A percentile compares a stretch with the other conserved stretches of the same genome.
Evolutionary conservation across 345 rosid genomes (phyloP).

Genomic region (Balakata baccata): DNA sequence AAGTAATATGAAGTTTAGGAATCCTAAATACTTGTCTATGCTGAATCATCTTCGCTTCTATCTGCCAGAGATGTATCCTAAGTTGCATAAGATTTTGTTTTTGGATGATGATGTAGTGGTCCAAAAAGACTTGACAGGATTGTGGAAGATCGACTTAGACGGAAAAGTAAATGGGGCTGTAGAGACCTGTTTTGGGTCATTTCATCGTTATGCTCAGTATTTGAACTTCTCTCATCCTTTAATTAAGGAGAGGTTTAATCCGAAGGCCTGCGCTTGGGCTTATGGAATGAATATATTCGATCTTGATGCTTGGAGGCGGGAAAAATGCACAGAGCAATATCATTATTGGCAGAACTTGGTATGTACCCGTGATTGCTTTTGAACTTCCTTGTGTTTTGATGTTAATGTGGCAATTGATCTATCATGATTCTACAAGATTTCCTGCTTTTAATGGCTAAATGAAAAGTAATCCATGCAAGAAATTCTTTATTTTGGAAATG

Average conservation of each 20-base stretch:
- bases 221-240: constrained; percentile 70
- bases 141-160: constrained; percentile 79
- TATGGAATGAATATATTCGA: constrained; percentile 90
- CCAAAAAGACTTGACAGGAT: constrained; percentile 78
- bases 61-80: constrained; percentile 86
- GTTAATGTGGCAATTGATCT: neutral
- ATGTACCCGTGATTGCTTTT: constrained; percentile 6
- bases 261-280: constrained; percentile 91
- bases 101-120: constrained; percentile 94
- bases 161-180: constrained; percentile 97
- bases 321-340: constrained; percentile 49
- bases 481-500: neutral
- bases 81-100: constrained; percentile 71
- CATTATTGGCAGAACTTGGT: constrained; percentile 74
- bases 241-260: constrained; percentile 64
- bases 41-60: constrained; percentile 81
- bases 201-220: constrained; percentile 74
- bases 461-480: neutral
- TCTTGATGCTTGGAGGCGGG: constrained; percentile 88
- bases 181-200: constrained; percentile 89
- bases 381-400: constrained; percentile 2
- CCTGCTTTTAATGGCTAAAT: neutral
- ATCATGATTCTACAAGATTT: neutral
- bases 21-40: constrained; percentile 62
- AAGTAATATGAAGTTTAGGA: constrained; percentile 48